phyloP scores from a whole-genome alignment of 2,329 filamentous ascomycete species.

The Aspergillus tanneri region DNA sequence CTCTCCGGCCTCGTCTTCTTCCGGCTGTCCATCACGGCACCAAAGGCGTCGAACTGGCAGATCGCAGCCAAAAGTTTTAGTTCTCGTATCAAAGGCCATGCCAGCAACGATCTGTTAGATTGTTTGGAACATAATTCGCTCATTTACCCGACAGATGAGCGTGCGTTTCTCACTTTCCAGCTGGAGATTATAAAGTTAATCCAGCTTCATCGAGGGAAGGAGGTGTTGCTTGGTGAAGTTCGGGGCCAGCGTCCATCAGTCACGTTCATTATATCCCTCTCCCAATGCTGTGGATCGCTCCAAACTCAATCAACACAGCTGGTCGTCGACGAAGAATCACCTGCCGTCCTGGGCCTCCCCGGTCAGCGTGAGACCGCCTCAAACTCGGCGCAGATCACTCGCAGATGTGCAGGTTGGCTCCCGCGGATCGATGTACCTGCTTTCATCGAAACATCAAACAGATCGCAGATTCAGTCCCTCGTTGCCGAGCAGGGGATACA shows the following conservation, averaged over 20 bases:
- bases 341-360: slow-evolving; percentile 34
- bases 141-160: slow-evolving; percentile 34
- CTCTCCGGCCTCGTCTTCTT: slow-evolving; percentile 37
- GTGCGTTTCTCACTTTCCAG: slow-evolving; percentile 35
- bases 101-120: slow-evolving; percentile 31
- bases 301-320: slow-evolving; percentile 23
- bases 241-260: slow-evolving; percentile 31
- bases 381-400: slow-evolving; percentile 39
- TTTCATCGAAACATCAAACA: slow-evolving; percentile 37
- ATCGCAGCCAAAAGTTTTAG: slow-evolving; percentile 35
- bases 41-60: slow-evolving; percentile 34
- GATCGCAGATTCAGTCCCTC: slow-evolving; percentile 31
- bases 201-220: slow-evolving; percentile 37
- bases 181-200: slow-evolving; percentile 36
- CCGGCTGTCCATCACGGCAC: slow-evolving; percentile 36
- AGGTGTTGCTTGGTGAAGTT: slow-evolving; percentile 29
- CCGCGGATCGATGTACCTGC: slow-evolving; percentile 31
- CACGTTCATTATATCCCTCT: slow-evolving; percentile 25
- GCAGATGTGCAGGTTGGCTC: slow-evolving; percentile 34
- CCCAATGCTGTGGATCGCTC: too few relatives aligned
- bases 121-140: slow-evolving; percentile 33
- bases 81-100: slow-evolving; percentile 32
- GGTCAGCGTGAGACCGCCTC: slow-evolving; percentile 36
- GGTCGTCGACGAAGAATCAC: slow-evolving; percentile 39
- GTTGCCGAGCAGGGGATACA: slow-evolving; percentile 31